Evolutionary conservation across 495 filamentous ascomycete genomes (phyloP), one percentile per base, ranked within the genome.

Genomic region (Talaromyces proteolyticus): DNA sequence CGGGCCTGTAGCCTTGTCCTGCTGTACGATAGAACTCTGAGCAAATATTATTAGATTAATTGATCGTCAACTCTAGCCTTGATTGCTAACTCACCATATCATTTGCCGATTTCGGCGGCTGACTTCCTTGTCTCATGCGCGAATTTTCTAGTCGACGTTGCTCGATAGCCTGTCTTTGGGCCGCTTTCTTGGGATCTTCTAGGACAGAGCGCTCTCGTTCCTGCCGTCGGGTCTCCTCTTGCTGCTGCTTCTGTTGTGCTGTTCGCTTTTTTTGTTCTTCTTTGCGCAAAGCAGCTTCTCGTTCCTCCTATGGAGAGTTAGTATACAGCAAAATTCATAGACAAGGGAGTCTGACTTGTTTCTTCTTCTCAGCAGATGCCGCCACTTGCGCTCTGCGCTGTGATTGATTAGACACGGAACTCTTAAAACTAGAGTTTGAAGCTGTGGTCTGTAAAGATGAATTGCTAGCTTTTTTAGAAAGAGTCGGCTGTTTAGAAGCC

Each of bases 241-340:
- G 68, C 49, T 72, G 70, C 53, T 75, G 68, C 52, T 67, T 61
- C 26, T 73, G 72, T 24, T 76, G 77, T 44, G 82, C 79, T 23
- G 34, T 22, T 29, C 47, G 19, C 48, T 85, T 77, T 65, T 86
- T 90, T 45, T 87, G 84, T 56, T 93, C 89, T 20, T 84, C 63
- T 55, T 92, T 88, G 1, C 78, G 78, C 63, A 88, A 88, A 24
- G 84, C 83, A 21, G 94, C 87, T 22, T 82, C 84, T 26, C 79
- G 80, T 60, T 92, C 87, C 55, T 93, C 89, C 58, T 80, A 64
- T 2, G 17, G 29, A 7, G 19, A 18, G 20, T 38, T 50, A 29
- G n/a, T 24, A 38, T 19, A 16, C 39, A 41, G 20, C n/a, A 40
- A 12, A 50, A 51, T 22, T 16, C 23, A 19, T 40, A 45, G 47